A percentile compares a stretch with the other conserved stretches of the same genome.
Evolutionary conservation across 2,329 filamentous ascomycete species (phyloP).

Genomic region (Phyllosticta citriasiana): DNA sequence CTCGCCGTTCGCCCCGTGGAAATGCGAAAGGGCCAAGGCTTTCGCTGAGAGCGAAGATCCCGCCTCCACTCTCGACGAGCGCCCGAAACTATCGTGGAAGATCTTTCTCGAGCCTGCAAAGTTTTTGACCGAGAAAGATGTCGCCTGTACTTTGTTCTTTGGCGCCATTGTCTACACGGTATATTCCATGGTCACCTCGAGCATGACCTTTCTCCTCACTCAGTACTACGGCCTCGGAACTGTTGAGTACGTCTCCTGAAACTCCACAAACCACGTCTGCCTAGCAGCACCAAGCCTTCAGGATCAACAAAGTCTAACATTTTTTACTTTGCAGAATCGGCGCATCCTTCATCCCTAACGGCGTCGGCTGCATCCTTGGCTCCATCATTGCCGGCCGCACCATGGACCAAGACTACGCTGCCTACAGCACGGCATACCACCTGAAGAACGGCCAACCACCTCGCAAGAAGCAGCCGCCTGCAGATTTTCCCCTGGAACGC

Average conservation of each 20-base stretch:
- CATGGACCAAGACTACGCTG: conserved; percentile 41
- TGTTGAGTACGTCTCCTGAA: conserved; percentile 20
- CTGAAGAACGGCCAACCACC: conserved; percentile 6
- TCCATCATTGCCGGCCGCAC: conserved; percentile 44
- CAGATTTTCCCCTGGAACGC: conserved; percentile 39
- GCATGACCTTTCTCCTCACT: conserved; percentile 42
- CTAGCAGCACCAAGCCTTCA: no score
- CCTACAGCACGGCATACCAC: conserved; percentile 1
- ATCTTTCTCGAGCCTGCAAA: conserved; percentile 4
- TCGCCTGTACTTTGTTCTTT: conserved; percentile 37
- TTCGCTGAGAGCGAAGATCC: background rate
- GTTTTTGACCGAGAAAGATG: conserved; percentile 21
- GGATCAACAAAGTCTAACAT: background rate
- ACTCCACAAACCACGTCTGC: background rate
- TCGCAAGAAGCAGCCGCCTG: background rate
- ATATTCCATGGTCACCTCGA: conserved; percentile 48
- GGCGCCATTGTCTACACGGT: conserved; percentile 43
- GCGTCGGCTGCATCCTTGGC: conserved; percentile 44
- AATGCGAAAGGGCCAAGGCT: background rate
- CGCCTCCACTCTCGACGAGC: background rate
- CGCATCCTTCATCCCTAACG: conserved; percentile 46
- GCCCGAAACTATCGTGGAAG: background rate
- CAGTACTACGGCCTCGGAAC: conserved; percentile 33
- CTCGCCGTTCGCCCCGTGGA: background rate
- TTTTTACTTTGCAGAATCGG: conserved; percentile 34